A percentile compares a stretch with the other conserved stretches of the same genome.
Evolutionary conservation across 2,329 filamentous ascomycete species (phyloP).

Genomic region (Sclerotinia glacialis): DNA sequence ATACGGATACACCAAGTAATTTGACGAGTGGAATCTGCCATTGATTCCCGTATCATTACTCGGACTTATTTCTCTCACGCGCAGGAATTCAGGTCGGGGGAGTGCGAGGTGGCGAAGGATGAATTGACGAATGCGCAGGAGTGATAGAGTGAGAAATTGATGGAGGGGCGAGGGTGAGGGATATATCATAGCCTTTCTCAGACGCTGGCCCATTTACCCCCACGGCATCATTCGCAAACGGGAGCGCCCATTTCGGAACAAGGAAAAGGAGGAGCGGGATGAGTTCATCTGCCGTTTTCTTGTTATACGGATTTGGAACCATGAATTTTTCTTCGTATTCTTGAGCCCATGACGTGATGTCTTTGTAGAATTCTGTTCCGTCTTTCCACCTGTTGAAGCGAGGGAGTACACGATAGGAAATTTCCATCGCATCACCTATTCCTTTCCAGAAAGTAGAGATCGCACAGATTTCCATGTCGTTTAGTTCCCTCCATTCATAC

Average conservation of each 20-base stretch:
- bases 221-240: conserved; percentile 50
- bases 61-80: conserved; percentile 43
- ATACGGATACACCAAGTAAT: conserved; percentile 62
- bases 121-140: conserved; percentile 54
- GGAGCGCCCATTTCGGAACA: conserved; percentile 48
- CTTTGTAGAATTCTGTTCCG: conserved; percentile 52
- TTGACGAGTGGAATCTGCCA: conserved; percentile 49
- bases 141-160: conserved; percentile 44
- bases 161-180: conserved; percentile 45
- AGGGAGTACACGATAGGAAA: conserved; percentile 45
- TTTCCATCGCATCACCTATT: conserved; percentile 67
- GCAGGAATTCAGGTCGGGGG: conserved; percentile 49
- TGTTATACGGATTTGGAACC: conserved; percentile 51
- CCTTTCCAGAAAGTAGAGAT: conserved; percentile 68
- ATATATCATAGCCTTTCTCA: conserved; percentile 61
- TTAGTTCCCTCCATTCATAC: conserved; percentile 69
- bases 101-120: conserved; percentile 56
- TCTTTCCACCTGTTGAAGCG: conserved; percentile 44
- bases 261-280: conserved; percentile 58
- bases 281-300: conserved; percentile 56
- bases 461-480: conserved; percentile 65
- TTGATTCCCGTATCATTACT: conserved; percentile 49
- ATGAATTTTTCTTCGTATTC: conserved; percentile 60
- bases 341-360: conserved; percentile 49
- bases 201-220: conserved; percentile 59